Evolutionary conservation across 2,329 filamentous ascomycete genomes (phyloP).

Genomic region (Whalleya microplaca): DNA sequence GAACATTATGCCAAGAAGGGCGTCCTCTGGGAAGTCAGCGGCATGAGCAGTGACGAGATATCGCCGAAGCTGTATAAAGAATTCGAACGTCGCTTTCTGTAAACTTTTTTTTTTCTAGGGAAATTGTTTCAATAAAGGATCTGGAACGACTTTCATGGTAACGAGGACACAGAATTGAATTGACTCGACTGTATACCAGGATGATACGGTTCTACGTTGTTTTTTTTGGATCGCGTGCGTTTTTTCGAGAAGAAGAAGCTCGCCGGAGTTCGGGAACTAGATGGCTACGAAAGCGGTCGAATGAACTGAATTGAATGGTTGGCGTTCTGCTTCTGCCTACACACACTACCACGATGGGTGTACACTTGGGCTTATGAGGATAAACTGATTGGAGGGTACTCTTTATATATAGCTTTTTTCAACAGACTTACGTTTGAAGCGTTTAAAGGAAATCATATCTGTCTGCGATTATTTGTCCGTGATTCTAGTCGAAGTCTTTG

Average conservation of each 20-base stretch:
- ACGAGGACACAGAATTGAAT: neutral
- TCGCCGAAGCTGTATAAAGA: constrained; percentile 84
- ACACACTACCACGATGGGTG: neutral
- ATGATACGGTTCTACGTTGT: too few relatives aligned
- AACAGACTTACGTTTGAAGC: neutral
- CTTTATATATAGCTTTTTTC: neutral
- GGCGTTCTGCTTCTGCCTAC: neutral
- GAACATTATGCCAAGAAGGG: constrained; percentile 87
- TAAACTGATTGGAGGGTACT: neutral
- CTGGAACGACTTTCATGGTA: neutral
- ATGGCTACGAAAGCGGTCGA: neutral
- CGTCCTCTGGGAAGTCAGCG: constrained; percentile 83
- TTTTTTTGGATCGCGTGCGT: too few relatives aligned
- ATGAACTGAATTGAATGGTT: neutral
- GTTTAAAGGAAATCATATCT: neutral
- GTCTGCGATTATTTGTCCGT: neutral
- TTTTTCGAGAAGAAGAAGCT: neutral
- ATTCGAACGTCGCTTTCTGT: constrained; percentile 74
- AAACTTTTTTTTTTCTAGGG: constrained; percentile 5
- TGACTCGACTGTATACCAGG: neutral
- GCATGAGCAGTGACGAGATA: constrained; percentile 93
- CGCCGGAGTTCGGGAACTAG: neutral
- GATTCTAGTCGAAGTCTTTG: too few relatives aligned
- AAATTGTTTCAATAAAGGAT: neutral
- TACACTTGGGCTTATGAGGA: neutral